Conservation (phyloP, 129 eudicot genomes). For the Escallonia herrerae region DNA sequence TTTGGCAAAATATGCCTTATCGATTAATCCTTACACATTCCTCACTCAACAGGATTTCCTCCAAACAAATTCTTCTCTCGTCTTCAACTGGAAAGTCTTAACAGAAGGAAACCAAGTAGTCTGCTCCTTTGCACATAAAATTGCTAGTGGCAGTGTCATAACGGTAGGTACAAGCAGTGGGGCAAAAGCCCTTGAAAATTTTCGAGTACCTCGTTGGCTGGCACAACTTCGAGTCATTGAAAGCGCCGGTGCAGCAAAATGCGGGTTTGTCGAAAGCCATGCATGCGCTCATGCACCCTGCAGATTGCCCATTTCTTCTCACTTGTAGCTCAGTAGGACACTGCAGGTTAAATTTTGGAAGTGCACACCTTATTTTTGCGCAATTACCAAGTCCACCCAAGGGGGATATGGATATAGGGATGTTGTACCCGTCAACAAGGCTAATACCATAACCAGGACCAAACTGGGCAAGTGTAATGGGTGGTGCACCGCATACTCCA, state of each 20-base stretch:
- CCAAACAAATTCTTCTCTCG: too few species aligned
- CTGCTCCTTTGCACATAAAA: too few species aligned
- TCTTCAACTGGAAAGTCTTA: too few species aligned
- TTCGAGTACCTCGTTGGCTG: too few species aligned
- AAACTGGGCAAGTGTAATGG: slow-evolving; percentile 55
- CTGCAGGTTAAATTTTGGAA: slow-evolving; percentile 28
- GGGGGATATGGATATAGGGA: slow-evolving; percentile 52
- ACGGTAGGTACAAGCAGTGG: too few species aligned
- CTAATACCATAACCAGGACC: slow-evolving; percentile 62
- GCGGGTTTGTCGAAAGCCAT: slow-evolving; percentile 33
- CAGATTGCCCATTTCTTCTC: slow-evolving; percentile 17
- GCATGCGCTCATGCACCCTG: slow-evolving; percentile 54
- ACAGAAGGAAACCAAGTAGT: too few species aligned
- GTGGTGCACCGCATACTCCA: slow-evolving; percentile 54
- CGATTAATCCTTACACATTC: too few species aligned
- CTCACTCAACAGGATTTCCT: too few species aligned
- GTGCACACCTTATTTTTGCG: slow-evolving; percentile 28
- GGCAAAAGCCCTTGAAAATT: too few species aligned
- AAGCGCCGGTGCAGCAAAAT: slow-evolving; percentile 32
- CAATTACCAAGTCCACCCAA: slow-evolving; percentile 37
- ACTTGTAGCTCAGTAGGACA: slow-evolving; percentile 45
- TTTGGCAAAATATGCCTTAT: too few species aligned
- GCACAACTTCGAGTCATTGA: too few species aligned
- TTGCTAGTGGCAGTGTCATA: too few species aligned
- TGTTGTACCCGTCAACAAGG: slow-evolving; percentile 68